Percentiles rank a stretch among this genome's conserved stretches.
These are phyloP conservation scores for Cladosporium sp. DNA, from an alignment of 2,329 filamentous ascomycete genomes.

Conservation along the genomic window DNA sequence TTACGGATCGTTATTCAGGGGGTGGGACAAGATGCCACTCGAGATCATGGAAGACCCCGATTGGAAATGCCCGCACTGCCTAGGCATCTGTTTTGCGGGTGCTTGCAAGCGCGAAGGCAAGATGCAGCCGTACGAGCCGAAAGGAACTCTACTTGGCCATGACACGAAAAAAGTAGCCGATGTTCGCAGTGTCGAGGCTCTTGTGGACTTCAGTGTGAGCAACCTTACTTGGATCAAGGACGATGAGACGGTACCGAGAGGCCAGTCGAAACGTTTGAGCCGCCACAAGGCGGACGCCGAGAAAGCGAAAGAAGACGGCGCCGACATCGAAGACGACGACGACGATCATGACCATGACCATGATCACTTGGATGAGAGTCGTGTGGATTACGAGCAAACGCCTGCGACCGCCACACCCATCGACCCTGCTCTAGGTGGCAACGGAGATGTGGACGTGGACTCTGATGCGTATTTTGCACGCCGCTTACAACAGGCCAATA, in stretches of 20 bases:
- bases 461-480: slow-evolving; percentile 31
- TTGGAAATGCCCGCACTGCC: slow-evolving; percentile 89
- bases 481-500: slow-evolving; percentile 34
- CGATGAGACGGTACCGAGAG: slow-evolving; percentile 39
- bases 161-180: slow-evolving; percentile 90
- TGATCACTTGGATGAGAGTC: slow-evolving; percentile 35
- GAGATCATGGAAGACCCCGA: slow-evolving; percentile 74
- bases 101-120: slow-evolving; percentile 68
- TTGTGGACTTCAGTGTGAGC: slow-evolving; percentile 87
- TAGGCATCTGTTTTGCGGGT: slow-evolving; percentile 82
- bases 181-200: slow-evolving; percentile 81
- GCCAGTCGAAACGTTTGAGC: slow-evolving; percentile 40
- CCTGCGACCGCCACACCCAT: slow-evolving; percentile 36
- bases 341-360: slow-evolving; percentile 48
- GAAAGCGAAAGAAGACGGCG: slow-evolving; percentile 49
- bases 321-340: slow-evolving; percentile 45
- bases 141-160: slow-evolving; percentile 83
- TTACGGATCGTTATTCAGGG: slow-evolving; percentile 88
- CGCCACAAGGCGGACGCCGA: slow-evolving; percentile 56
- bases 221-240: slow-evolving; percentile 81
- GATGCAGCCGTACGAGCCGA: slow-evolving; percentile 81
- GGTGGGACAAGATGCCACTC: slow-evolving; percentile 87
- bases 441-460: slow-evolving; percentile 25
- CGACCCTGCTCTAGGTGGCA: slow-evolving; percentile 37
- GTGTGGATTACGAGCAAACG: slow-evolving; percentile 45